phyloP scores from a whole-genome alignment of 176 grass and related monocot genomes.

The Oryza glaberrima region DNA sequence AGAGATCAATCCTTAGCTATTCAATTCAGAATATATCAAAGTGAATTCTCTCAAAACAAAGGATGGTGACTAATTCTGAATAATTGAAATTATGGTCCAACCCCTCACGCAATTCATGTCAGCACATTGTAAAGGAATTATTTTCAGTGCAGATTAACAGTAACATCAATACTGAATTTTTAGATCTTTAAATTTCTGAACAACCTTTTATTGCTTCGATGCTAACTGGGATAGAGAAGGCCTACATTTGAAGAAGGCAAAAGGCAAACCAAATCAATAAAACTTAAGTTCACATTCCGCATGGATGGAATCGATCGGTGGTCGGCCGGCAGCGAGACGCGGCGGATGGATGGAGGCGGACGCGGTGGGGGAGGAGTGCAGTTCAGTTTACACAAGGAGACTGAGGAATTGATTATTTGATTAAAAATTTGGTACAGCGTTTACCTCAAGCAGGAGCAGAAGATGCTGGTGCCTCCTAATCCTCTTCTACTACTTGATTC shows the following conservation, averaged over 20 bases:
- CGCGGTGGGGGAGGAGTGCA: too few species aligned
- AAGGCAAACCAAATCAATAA: constrained; percentile 30
- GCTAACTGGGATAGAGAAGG: constrained; percentile 77
- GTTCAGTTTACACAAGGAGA: too few species aligned
- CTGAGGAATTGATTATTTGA: too few species aligned
- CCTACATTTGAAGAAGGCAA: constrained; percentile 53
- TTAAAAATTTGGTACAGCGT: too few species aligned
- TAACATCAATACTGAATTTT: background rate
- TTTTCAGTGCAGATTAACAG: background rate
- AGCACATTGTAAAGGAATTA: background rate
- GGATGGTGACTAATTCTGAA: background rate
- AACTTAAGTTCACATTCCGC: background rate
- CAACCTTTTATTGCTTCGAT: constrained; percentile 85
- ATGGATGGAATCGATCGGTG: too few species aligned
- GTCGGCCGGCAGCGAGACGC: too few species aligned
- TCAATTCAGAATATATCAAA: constrained; percentile 8
- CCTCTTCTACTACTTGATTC: too few species aligned
- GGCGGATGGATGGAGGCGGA: too few species aligned
- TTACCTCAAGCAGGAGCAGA: too few species aligned
- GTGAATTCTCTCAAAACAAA: background rate
- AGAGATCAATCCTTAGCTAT: constrained; percentile 23
- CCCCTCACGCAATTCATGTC: background rate
- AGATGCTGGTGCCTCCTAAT: too few species aligned
- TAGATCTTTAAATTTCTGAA: constrained; percentile 25
- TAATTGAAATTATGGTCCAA: background rate